A percentile compares a stretch with the other conserved stretches of the same genome.
Evolutionary conservation across 2,329 filamentous ascomycete genomes (phyloP).

Genomic region (Lithohypha guttulata): DNA sequence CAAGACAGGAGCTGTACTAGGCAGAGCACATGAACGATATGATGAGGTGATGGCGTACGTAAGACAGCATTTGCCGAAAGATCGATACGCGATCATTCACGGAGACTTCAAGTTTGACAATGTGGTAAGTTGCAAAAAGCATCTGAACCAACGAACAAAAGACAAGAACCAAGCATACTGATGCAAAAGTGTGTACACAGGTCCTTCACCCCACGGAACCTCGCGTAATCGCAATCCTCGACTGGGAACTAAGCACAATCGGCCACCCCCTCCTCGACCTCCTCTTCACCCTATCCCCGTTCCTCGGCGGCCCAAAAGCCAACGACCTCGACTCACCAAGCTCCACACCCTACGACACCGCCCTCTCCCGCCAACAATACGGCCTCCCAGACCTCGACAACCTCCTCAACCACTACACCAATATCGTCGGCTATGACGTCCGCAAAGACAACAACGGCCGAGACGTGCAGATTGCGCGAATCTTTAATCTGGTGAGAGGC

Average conservation of each 20-base stretch:
- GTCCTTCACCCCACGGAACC: slow-evolving; percentile 66
- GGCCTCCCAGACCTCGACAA: slow-evolving; percentile 14
- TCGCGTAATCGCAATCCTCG: slow-evolving; percentile 70
- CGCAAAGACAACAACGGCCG: slow-evolving; percentile 10
- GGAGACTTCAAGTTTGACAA: slow-evolving; percentile 85
- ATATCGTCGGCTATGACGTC: slow-evolving; percentile 12
- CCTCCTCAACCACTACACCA: slow-evolving; percentile 12
- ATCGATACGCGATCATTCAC: slow-evolving; percentile 63
- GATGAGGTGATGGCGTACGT: slow-evolving; percentile 63
- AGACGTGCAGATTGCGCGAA: slow-evolving; percentile 14
- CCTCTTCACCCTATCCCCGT: slow-evolving; percentile 11
- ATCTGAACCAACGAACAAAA: too few species aligned
- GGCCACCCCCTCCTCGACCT: slow-evolving; percentile 57
- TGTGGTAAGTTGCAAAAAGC: slow-evolving; percentile 43
- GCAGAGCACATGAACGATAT: slow-evolving; percentile 51
- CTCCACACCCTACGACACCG: slow-evolving; percentile 9
- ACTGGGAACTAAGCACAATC: slow-evolving; percentile 89
- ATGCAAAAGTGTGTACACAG: too few species aligned
- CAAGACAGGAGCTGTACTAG: slow-evolving; percentile 58
- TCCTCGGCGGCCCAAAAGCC: slow-evolving; percentile 8
- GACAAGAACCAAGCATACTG: too few species aligned
- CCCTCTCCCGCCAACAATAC: slow-evolving; percentile 9
- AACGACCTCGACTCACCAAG: background rate
- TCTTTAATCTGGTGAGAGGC: slow-evolving; percentile 14
- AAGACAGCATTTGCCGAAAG: slow-evolving; percentile 55